Conservation (phyloP, 768 basidiomycete species). For the Tremella fuciformis region DNA sequence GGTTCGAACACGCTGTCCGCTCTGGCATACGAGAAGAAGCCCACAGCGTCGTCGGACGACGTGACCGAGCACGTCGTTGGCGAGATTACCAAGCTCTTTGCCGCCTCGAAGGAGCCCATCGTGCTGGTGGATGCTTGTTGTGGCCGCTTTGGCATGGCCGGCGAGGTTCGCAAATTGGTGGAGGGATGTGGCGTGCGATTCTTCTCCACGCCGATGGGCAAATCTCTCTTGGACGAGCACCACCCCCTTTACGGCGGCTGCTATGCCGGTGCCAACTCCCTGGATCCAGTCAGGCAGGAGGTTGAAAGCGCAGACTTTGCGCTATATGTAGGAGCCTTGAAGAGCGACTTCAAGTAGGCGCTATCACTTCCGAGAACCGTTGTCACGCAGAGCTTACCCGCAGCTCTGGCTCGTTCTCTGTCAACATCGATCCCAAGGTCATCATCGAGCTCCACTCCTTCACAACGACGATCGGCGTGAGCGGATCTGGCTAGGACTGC, state of each 20-base stretch:
- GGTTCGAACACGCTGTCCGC: conserved; percentile 17
- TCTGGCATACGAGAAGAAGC: not conserved
- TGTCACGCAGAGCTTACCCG: conserved; percentile 4
- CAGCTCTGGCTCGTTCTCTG: conserved; percentile 51
- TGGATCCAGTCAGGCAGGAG: conserved; percentile 42
- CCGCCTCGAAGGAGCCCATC: conserved; percentile 62
- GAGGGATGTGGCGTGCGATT: conserved; percentile 46
- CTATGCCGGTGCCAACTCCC: conserved; percentile 49
- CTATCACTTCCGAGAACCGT: not conserved
- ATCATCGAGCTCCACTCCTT: conserved; percentile 51
- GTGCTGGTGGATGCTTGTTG: conserved; percentile 56
- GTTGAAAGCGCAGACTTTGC: conserved; percentile 51
- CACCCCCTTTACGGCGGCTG: conserved; percentile 49
- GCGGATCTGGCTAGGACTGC: conserved; percentile 4
- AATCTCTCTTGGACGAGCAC: conserved; percentile 47
- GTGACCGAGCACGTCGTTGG: conserved; percentile 66
- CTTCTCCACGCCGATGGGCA: conserved; percentile 51
- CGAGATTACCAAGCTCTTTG: conserved; percentile 65
- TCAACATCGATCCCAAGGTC: conserved; percentile 45
- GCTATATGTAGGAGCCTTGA: conserved; percentile 48
- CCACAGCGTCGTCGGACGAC: conserved; percentile 32
- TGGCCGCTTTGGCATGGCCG: conserved; percentile 49
- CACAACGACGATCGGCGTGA: conserved; percentile 42
- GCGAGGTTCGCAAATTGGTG: conserved; percentile 41
- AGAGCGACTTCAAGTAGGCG: conserved; percentile 51